Evolutionary conservation across 768 basidiomycete species (phyloP).

Genomic region (Lactarius pseudohatsudake): DNA sequence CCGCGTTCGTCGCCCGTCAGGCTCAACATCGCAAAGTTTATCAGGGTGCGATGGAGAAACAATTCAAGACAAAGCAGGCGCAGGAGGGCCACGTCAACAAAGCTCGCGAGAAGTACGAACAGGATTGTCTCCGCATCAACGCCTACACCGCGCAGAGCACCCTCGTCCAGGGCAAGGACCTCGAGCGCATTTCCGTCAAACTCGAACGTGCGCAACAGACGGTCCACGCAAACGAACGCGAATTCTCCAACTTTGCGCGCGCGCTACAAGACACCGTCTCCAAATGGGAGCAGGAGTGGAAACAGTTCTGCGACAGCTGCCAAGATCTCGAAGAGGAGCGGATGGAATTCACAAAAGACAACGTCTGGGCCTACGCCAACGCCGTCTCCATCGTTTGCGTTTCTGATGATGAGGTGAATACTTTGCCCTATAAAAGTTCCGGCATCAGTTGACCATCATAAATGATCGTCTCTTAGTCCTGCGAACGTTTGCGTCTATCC

Average conservation of each 20-base stretch:
- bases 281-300: slow-evolving; percentile 95
- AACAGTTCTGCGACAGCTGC: slow-evolving; percentile 87
- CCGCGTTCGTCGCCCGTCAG: slow-evolving; percentile 62
- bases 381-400: slow-evolving; percentile 96
- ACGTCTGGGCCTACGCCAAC: slow-evolving; percentile 95
- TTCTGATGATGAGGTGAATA: slow-evolving; percentile 84
- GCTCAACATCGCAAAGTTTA: slow-evolving; percentile 70
- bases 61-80: slow-evolving; percentile 84
- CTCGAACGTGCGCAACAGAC: slow-evolving; percentile 88
- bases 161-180: slow-evolving; percentile 88
- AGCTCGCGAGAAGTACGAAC: slow-evolving; percentile 91
- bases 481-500: slow-evolving; percentile 82
- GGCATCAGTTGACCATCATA: slow-evolving; percentile 8
- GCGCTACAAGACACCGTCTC: slow-evolving; percentile 73
- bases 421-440: background rate
- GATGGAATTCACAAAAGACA: slow-evolving; percentile 93
- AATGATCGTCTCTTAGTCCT: slow-evolving; percentile 57
- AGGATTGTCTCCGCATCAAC: slow-evolving; percentile 90
- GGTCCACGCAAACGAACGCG: slow-evolving; percentile 87
- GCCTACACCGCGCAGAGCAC: slow-evolving; percentile 90
- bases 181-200: slow-evolving; percentile 86
- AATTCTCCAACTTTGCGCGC: slow-evolving; percentile 85
- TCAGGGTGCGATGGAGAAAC: slow-evolving; percentile 81
- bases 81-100: slow-evolving; percentile 85
- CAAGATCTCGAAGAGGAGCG: slow-evolving; percentile 96